Evolutionary conservation across 352 stramenopile species (phyloP).

Genomic region (Phytopythium litorale): DNA sequence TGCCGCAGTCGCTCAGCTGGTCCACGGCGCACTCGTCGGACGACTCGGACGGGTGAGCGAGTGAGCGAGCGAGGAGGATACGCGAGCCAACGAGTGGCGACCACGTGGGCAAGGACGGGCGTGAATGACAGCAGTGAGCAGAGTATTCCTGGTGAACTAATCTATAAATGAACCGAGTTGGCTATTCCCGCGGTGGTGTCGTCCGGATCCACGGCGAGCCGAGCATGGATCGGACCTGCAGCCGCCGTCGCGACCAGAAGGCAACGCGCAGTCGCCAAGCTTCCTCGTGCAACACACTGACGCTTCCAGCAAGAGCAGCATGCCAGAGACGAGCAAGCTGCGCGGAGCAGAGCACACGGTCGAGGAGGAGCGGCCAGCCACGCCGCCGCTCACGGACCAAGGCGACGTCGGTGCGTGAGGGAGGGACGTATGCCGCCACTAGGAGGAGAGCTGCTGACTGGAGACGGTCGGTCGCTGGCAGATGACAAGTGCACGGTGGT

Average conservation of each 20-base stretch:
- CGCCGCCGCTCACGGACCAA: slow-evolving; percentile 1
- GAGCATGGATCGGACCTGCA: no score
- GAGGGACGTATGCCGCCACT: no score
- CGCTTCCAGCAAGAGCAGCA: background rate
- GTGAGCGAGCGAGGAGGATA: background rate
- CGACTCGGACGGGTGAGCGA: background rate
- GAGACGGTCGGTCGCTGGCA: background rate
- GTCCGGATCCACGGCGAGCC: background rate
- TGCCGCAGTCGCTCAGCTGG: slow-evolving; percentile 6
- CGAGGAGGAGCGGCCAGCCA: slow-evolving; percentile 1
- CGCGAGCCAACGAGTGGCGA: background rate
- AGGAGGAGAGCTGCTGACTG: background rate
- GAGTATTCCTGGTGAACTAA: background rate
- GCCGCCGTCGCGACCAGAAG: background rate
- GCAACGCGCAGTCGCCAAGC: background rate
- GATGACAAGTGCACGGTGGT: slow-evolving; percentile 38
- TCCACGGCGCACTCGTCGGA: slow-evolving; percentile 7
- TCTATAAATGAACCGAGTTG: slow-evolving; percentile 2
- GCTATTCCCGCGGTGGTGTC: slow-evolving; percentile 1
- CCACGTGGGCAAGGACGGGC: no score
- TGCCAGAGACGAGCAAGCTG: background rate
- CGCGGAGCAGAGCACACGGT: background rate
- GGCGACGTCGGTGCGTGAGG: background rate
- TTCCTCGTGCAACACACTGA: background rate
- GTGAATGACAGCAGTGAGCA: background rate